phyloP scores from a whole-genome alignment of 2,329 filamentous ascomycete genomes.

The Apiospora rasikravindrae region DNA sequence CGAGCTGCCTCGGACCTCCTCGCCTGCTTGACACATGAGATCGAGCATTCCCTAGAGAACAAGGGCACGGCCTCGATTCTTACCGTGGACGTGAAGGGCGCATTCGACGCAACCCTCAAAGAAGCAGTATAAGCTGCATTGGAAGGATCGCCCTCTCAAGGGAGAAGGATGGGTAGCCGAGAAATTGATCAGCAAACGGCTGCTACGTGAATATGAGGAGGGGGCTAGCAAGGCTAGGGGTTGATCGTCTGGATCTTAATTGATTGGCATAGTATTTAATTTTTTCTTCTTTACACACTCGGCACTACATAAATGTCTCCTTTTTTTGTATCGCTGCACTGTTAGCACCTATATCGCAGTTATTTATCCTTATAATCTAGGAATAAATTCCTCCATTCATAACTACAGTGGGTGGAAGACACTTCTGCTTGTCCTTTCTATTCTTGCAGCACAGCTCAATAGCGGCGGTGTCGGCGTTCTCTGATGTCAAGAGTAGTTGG shows the following conservation, averaged over 20 bases:
- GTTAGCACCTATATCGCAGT: not conserved
- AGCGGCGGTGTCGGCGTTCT: no score
- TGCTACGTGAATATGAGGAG: not conserved
- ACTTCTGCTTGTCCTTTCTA: not conserved
- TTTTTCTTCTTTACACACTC: not conserved
- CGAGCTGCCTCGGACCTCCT: no score
- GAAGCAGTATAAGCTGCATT: constrained; percentile 3
- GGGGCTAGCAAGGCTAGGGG: not conserved
- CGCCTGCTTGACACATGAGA: no score
- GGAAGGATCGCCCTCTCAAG: not conserved
- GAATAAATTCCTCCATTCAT: not conserved
- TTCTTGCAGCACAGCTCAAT: not conserved
- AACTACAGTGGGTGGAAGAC: not conserved
- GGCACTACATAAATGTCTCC: not conserved
- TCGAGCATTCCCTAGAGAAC: no score
- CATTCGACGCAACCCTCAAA: no score
- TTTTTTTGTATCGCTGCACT: not conserved
- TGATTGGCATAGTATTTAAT: not conserved
- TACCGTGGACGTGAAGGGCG: no score
- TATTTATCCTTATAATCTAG: not conserved
- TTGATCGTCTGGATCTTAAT: not conserved
- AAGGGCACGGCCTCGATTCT: no score
- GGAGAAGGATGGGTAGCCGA: not conserved
- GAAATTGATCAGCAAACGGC: not conserved
- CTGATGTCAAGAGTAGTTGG: not conserved